Percentiles rank a stretch among this genome's conserved stretches.
These are phyloP conservation scores for Bromus sterilis DNA, from an alignment of 176 grass and related monocot species.

Conservation along the genomic window DNA sequence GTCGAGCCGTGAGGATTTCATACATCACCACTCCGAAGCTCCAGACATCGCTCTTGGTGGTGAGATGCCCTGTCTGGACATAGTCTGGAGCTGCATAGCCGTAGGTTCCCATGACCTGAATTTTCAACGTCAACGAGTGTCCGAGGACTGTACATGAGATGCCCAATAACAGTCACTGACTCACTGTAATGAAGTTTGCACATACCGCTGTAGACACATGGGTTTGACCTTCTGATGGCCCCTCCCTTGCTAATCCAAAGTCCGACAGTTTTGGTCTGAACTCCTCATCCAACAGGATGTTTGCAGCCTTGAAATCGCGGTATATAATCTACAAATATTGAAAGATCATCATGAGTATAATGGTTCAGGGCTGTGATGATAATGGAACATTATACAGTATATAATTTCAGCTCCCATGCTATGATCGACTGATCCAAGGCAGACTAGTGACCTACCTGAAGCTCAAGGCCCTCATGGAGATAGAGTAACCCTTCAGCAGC, in stretches of 20 bases:
- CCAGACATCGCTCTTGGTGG: slow-evolving; percentile 67
- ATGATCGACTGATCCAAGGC: neutral
- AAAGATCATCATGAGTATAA: neutral
- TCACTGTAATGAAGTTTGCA: neutral
- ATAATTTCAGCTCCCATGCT: neutral
- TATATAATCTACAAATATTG: slow-evolving; percentile 41
- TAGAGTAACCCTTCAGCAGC: slow-evolving; percentile 58
- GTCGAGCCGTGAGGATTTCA: slow-evolving; percentile 56
- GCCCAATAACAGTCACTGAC: too few species aligned
- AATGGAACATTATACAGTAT: neutral
- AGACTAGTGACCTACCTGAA: slow-evolving; percentile 29
- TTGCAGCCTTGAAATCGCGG: slow-evolving; percentile 78
- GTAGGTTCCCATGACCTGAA: slow-evolving; percentile 63
- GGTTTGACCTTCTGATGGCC: slow-evolving; percentile 55
- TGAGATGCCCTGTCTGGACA: slow-evolving; percentile 56
- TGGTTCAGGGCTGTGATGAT: neutral
- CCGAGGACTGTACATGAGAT: neutral
- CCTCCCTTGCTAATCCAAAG: slow-evolving; percentile 65
- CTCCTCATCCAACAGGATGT: slow-evolving; percentile 59
- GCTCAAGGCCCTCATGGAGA: slow-evolving; percentile 53
- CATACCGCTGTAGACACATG: slow-evolving; percentile 68
- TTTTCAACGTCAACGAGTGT: neutral
- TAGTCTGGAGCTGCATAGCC: slow-evolving; percentile 73
- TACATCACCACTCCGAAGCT: slow-evolving; percentile 64
- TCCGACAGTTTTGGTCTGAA: slow-evolving; percentile 68